Conservation (phyloP, 495 filamentous ascomycete genomes). For the Trichoderma gamsii region DNA sequence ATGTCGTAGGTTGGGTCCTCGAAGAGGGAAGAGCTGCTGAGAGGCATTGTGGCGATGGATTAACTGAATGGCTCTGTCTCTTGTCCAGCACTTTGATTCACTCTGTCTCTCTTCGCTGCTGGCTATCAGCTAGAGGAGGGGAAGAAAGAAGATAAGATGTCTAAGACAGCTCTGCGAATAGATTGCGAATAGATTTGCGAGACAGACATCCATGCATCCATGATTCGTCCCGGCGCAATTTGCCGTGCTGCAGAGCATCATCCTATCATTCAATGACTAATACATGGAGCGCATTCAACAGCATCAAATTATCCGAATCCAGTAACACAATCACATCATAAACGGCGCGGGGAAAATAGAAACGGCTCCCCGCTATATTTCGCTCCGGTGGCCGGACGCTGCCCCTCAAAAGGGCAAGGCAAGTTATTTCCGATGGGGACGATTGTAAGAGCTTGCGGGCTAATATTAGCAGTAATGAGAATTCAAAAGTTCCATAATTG, state of each 20-base stretch:
- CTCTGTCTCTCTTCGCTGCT: neutral
- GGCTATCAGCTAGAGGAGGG: neutral
- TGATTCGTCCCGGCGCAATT: neutral
- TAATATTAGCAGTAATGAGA: neutral
- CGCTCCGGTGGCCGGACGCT: neutral
- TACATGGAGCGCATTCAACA: neutral
- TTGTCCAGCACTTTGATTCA: neutral
- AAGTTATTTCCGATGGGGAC: neutral
- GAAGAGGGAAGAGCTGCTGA: slow-evolving; percentile 47
- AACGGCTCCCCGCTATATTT: neutral
- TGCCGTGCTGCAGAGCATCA: neutral
- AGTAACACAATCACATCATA: neutral
- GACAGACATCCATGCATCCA: neutral
- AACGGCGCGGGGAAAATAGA: slow-evolving; percentile 1
- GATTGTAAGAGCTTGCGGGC: slow-evolving; percentile 1
- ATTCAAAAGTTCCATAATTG: neutral
- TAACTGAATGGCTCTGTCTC: neutral
- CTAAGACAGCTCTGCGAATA: neutral
- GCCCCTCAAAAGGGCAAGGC: neutral
- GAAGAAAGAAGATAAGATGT: neutral
- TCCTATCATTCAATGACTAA: neutral
- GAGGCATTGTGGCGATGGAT: slow-evolving; percentile 34
- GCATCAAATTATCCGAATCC: neutral
- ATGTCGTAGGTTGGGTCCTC: slow-evolving; percentile 54
- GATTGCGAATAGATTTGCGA: neutral